These are phyloP conservation scores for Phaeosphaeriaceae sp. DNA, from an alignment of 2,329 filamentous ascomycete species.

Conservation along the genomic window DNA sequence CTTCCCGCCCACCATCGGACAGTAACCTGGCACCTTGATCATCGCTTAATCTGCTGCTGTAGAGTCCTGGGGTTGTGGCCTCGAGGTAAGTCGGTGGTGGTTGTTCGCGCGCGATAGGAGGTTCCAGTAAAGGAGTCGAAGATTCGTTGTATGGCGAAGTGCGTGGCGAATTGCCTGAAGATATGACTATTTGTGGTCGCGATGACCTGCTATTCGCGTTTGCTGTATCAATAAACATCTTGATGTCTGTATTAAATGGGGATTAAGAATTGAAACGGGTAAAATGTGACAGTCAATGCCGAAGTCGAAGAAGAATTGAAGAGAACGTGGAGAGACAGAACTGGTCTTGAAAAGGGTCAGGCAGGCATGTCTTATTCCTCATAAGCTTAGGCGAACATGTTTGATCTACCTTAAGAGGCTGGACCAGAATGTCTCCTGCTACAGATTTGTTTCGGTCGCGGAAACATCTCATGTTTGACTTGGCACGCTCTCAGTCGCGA, in stretches of 20 bases:
- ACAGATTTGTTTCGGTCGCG: constrained; percentile 35
- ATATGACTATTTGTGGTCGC: constrained; percentile 25
- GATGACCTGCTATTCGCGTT: constrained; percentile 34
- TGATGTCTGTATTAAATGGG: not conserved
- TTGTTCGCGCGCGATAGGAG: constrained; percentile 28
- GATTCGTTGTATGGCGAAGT: constrained; percentile 23
- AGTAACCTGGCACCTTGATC: constrained; percentile 41
- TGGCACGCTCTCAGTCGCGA: constrained; percentile 4
- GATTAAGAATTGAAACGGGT: constrained; percentile 1
- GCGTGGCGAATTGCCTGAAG: constrained; percentile 10
- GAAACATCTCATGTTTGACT: constrained; percentile 35
- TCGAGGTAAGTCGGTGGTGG: constrained; percentile 42
- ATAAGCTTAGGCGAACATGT: constrained; percentile 16
- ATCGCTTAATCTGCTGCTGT: constrained; percentile 32
- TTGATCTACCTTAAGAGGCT: constrained; percentile 17
- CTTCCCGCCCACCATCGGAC: constrained; percentile 22
- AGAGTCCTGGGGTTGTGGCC: constrained; percentile 43
- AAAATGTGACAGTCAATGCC: constrained; percentile 1
- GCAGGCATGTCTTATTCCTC: constrained; percentile 19
- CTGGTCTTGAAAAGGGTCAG: constrained; percentile 14
- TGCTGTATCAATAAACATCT: constrained; percentile 45
- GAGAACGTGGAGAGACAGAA: constrained; percentile 4
- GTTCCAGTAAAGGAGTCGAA: constrained; percentile 32
- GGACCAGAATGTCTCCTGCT: constrained; percentile 16
- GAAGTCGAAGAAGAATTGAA: constrained; percentile 1